A percentile compares a stretch with the other conserved stretches of the same genome.
phyloP scores from a whole-genome alignment of 1,139 yeast species.

The Blastobotrys serpentis region DNA sequence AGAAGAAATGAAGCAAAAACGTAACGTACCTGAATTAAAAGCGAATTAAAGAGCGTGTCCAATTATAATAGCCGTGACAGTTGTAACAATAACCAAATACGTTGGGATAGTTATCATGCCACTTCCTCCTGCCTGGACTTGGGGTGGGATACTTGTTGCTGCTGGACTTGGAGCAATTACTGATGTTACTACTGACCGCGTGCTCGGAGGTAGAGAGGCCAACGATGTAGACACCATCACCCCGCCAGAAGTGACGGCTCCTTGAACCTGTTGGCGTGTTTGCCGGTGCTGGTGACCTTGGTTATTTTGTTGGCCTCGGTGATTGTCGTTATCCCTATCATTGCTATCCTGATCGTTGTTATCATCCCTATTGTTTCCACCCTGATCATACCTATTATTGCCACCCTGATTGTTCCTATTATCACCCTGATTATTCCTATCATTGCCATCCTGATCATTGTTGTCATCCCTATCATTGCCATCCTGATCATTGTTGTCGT shows the following conservation, averaged over 20 bases:
- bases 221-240: no score
- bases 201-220: background rate
- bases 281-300: background rate
- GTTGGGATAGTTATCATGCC: background rate
- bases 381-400: background rate
- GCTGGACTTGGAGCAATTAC: constrained; percentile 3
- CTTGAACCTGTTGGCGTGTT: background rate
- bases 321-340: background rate
- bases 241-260: background rate
- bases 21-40: no score
- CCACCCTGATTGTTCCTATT: background rate
- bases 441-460: background rate
- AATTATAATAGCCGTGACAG: background rate
- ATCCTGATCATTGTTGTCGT: constrained; percentile 1
- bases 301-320: background rate
- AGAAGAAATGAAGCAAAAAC: background rate
- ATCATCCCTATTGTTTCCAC: background rate
- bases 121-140: constrained; percentile 7
- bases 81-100: background rate
- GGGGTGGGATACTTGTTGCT: background rate
- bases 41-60: background rate
- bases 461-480: constrained; percentile 6
- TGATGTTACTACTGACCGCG: background rate
- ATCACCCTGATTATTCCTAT: background rate
- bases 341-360: background rate